Conservation (phyloP, 768 basidiomycete species). For the Boletus barrowsii region DNA sequence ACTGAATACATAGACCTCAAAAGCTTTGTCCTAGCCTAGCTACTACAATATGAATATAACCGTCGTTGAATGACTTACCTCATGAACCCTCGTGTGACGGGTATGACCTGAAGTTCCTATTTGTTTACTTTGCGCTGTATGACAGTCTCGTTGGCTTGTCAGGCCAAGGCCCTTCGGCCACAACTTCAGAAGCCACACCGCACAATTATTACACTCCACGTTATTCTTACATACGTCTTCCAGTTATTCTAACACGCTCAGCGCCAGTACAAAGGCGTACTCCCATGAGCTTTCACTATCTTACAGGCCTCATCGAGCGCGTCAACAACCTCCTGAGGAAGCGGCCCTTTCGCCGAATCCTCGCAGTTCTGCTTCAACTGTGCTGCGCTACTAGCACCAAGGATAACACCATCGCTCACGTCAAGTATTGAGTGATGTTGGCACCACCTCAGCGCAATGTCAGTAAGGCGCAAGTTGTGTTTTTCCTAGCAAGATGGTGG, state of each 20-base stretch:
- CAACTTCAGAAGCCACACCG: too few species aligned
- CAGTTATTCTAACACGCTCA: conserved; percentile 2
- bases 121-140: too few species aligned
- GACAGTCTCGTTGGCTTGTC: too few species aligned
- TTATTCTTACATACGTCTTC: neutral
- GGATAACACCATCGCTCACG: conserved; percentile 43
- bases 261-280: conserved; percentile 38
- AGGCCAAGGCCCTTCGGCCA: too few species aligned
- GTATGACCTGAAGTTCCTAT: too few species aligned
- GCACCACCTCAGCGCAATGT: conserved; percentile 61
- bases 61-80: too few species aligned
- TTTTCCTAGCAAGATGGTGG: conserved; percentile 22
- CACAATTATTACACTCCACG: too few species aligned
- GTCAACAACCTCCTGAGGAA: conserved; percentile 50
- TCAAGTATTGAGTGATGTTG: conserved; percentile 52
- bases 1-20: too few species aligned
- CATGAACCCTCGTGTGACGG: too few species aligned
- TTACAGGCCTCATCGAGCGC: conserved; percentile 49
- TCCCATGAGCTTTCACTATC: conserved; percentile 36
- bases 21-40: too few species aligned
- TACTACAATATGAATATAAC: too few species aligned
- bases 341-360: conserved; percentile 50
- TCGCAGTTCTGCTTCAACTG: conserved; percentile 45
- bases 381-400: conserved; percentile 45
- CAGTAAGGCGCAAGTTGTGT: conserved; percentile 45